These are phyloP conservation scores for Emiliania huxleyi DNA, from an alignment of 78 protist genomes.

Conservation along the genomic window DNA sequence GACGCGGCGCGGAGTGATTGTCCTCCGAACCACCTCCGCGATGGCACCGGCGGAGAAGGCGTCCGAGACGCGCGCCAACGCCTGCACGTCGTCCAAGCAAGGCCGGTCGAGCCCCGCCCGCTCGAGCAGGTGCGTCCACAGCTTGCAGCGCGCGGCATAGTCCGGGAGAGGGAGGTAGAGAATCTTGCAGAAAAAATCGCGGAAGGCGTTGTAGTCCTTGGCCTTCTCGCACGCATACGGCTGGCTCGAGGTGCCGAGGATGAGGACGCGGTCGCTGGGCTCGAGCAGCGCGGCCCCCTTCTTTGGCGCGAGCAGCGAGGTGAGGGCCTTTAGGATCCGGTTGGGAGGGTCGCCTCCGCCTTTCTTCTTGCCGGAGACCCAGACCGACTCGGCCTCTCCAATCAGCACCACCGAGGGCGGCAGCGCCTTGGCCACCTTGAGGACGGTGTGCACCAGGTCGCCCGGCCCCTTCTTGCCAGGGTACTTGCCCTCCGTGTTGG, in stretches of 20 bases:
- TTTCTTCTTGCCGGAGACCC: not conserved
- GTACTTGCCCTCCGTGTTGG: not conserved
- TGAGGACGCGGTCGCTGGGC: slow-evolving; percentile 1
- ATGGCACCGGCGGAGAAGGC: not conserved
- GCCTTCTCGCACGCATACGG: slow-evolving; percentile 1
- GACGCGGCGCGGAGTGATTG: not conserved
- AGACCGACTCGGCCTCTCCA: not conserved
- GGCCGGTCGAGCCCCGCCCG: not conserved
- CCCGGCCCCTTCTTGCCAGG: slow-evolving; percentile 32
- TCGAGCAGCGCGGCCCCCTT: not conserved
- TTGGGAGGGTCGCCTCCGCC: slow-evolving; percentile 2
- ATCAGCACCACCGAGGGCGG: slow-evolving; percentile 26
- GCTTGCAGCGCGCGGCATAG: not conserved
- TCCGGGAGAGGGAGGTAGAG: not conserved
- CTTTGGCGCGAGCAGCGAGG: not conserved
- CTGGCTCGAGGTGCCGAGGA: not conserved
- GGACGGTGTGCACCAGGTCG: slow-evolving; percentile 34
- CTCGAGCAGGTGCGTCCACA: not conserved
- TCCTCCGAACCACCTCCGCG: not conserved
- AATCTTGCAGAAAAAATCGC: not conserved
- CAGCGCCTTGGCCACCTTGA: slow-evolving; percentile 48
- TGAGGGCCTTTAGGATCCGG: slow-evolving; percentile 13
- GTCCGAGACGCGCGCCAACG: not conserved
- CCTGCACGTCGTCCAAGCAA: not conserved
- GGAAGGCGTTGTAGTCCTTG: not conserved